Percentiles rank a stretch among this genome's conserved stretches.
phyloP scores from a whole-genome alignment of 768 basidiomycete genomes.

The Mycena floridula region DNA sequence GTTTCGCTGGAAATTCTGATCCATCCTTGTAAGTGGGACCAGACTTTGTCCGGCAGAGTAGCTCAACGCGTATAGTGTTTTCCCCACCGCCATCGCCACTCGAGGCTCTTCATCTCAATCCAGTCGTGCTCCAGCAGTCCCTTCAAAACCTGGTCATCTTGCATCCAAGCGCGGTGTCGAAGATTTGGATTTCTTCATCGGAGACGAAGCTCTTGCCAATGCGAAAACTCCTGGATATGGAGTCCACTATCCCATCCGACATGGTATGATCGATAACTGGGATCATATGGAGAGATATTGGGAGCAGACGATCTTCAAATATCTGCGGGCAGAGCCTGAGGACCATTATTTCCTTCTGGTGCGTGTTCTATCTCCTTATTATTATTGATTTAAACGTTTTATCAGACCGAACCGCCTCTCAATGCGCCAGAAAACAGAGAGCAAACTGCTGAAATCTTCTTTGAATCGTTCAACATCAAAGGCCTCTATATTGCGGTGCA shows the following conservation, averaged over 20 bases:
- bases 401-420: constrained; percentile 95
- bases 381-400: background rate
- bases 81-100: constrained; percentile 95
- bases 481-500: constrained; percentile 98
- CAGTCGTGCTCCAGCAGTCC: constrained; percentile 70
- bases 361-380: constrained; percentile 23
- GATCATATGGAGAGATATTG: constrained; percentile 99
- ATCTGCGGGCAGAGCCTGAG: constrained; percentile 95
- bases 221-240: constrained; percentile 92
- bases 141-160: constrained; percentile 83
- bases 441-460: constrained; percentile 99
- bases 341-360: constrained; percentile 98
- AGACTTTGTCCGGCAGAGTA: background rate
- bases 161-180: constrained; percentile 97
- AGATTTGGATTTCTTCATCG: constrained; percentile 99
- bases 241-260: constrained; percentile 93
- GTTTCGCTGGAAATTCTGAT: constrained; percentile 98
- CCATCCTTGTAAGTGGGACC: constrained; percentile 79
- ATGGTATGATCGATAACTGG: constrained; percentile 98
- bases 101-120: constrained; percentile 61
- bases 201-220: constrained; percentile 95
- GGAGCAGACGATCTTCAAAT: constrained; percentile 99
- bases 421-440: constrained; percentile 98
- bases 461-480: constrained; percentile 99
- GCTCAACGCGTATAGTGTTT: constrained; percentile 53